Percentiles rank a stretch among this genome's conserved stretches.
Evolutionary conservation across 2,329 filamentous ascomycete species (phyloP).

Genomic region (Dryadomyces quercus-mongolicae): DNA sequence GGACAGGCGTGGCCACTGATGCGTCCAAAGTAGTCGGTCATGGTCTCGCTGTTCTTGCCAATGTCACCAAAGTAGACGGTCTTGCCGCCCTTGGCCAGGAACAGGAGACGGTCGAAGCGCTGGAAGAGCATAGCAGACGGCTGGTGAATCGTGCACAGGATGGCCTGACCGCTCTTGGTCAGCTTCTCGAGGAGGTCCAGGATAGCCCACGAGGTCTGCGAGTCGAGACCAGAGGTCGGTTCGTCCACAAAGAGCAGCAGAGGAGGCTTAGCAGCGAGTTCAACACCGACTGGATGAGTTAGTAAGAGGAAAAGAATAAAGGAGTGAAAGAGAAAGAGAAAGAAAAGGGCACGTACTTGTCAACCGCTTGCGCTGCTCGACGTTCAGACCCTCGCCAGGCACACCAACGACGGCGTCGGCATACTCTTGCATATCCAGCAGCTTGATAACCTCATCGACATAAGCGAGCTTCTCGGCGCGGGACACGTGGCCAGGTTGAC

Average conservation of each 20-base stretch:
- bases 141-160: constrained; percentile 19
- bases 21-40: constrained; percentile 59
- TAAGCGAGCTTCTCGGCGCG: constrained; percentile 73
- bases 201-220: constrained; percentile 88
- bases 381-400: constrained; percentile 72
- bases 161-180: constrained; percentile 72
- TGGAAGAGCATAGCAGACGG: constrained; percentile 11
- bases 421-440: constrained; percentile 82
- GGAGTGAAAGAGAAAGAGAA: background rate
- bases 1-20: constrained; percentile 57
- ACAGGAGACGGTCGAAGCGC: constrained; percentile 10
- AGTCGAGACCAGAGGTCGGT: constrained; percentile 89
- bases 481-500: constrained; percentile 67
- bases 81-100: constrained; percentile 7
- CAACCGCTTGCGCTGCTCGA: constrained; percentile 60
- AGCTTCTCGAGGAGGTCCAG: constrained; percentile 79
- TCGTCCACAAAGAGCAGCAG: constrained; percentile 88
- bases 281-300: constrained; percentile 61
- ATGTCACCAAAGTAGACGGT: constrained; percentile 23
- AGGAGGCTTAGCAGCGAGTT: constrained; percentile 82
- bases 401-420: constrained; percentile 86
- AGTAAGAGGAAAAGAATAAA: background rate
- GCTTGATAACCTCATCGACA: constrained; percentile 80
- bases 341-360: constrained; percentile 29
- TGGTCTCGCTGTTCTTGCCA: constrained; percentile 53